phyloP scores from a whole-genome alignment of 116 monocot species.

The Dioscorea cayenensis region DNA sequence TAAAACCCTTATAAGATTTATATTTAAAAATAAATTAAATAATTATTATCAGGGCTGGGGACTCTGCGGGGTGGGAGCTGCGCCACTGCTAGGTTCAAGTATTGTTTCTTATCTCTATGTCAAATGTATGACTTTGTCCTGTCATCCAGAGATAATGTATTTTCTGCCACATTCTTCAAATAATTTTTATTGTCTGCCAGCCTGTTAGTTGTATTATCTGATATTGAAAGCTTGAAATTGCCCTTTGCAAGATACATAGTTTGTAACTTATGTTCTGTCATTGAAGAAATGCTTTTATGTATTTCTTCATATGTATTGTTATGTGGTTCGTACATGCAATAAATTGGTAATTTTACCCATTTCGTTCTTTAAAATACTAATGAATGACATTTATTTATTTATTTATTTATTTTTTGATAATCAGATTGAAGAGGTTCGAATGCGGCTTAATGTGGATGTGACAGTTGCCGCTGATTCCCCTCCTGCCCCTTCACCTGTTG shows the following conservation, averaged over 20 bases:
- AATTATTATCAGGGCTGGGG: too few relatives aligned
- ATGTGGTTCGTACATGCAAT: background rate
- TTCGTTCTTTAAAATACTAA: background rate
- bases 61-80: too few relatives aligned
- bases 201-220: background rate
- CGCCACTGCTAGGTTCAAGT: too few relatives aligned
- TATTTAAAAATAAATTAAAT: too few relatives aligned
- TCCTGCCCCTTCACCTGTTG: slow-evolving; percentile 42
- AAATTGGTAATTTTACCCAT: background rate
- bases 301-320: background rate
- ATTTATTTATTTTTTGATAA: background rate
- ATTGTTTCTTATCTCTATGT: too few relatives aligned
- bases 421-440: slow-evolving; percentile 51
- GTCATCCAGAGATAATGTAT: too few relatives aligned
- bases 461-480: slow-evolving; percentile 26
- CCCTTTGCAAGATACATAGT: background rate
- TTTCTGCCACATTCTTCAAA: too few relatives aligned
- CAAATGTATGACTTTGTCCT: too few relatives aligned
- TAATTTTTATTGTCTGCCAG: background rate
- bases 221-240: background rate
- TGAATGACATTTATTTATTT: background rate
- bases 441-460: slow-evolving; percentile 52
- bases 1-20: too few relatives aligned
- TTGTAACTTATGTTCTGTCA: background rate
- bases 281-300: background rate